phyloP scores from a whole-genome alignment of 176 grass and related monocot genomes.

The Areca catechu region DNA sequence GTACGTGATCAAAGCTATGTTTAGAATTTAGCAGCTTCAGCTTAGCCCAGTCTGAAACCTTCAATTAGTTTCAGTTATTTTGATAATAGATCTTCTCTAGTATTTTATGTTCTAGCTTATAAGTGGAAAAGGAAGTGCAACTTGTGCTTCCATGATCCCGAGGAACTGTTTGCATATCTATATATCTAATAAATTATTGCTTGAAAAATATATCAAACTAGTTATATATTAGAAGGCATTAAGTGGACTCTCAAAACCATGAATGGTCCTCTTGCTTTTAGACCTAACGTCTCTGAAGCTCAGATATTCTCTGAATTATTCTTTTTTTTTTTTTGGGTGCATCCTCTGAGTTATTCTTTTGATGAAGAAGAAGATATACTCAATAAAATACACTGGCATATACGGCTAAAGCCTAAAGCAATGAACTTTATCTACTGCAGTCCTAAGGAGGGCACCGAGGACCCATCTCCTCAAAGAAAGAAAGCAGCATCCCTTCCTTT shows the following conservation, averaged over 20 bases:
- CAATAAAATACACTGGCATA: constrained; percentile 14
- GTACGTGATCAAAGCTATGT: constrained; percentile 12
- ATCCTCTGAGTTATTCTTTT: constrained; percentile 26
- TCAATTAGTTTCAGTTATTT: too few species aligned
- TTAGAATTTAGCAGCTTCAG: background rate
- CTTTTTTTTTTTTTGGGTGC: constrained; percentile 8
- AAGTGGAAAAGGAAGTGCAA: too few species aligned
- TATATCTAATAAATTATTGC: too few species aligned
- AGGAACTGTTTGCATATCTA: too few species aligned
- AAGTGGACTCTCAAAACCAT: too few species aligned
- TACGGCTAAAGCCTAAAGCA: constrained; percentile 6
- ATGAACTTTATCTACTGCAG: constrained; percentile 29
- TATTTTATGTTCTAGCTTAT: too few species aligned
- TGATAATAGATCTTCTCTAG: too few species aligned
- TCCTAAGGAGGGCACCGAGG: background rate
- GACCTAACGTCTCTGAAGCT: constrained; percentile 18
- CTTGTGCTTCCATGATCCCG: too few species aligned
- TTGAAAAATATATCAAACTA: too few species aligned
- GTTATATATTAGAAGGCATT: too few species aligned
- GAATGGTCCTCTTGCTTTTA: constrained; percentile 1
- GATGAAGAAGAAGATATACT: constrained; percentile 24
- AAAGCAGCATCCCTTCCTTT: constrained; percentile 1
- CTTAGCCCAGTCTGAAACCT: too few species aligned
- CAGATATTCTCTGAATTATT: constrained; percentile 23
- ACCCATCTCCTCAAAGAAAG: constrained; percentile 6